A percentile compares a stretch with the other conserved stretches of the same genome.
phyloP scores from a whole-genome alignment of 116 monocot species.

The Trichopus zeylanicus region DNA sequence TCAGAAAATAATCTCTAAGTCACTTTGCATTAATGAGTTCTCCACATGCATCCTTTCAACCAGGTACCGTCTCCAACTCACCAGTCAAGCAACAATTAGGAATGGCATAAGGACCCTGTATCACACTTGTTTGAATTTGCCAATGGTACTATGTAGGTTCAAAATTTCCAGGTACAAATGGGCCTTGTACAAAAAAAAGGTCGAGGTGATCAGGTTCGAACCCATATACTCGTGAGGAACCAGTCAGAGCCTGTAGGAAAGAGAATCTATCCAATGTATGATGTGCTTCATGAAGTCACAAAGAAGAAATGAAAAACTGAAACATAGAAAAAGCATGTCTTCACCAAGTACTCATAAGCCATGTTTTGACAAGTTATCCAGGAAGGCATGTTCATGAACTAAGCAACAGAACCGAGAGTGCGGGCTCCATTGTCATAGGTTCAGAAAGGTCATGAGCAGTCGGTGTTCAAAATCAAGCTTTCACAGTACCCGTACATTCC shows the following conservation, averaged over 20 bases:
- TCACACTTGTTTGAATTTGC: neutral
- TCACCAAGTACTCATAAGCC: neutral
- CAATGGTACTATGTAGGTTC: neutral
- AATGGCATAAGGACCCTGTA: neutral
- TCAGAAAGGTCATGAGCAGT: neutral
- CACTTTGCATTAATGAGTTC: neutral
- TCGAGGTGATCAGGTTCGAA: slow-evolving; percentile 1
- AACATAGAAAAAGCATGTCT: neutral
- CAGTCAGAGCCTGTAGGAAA: slow-evolving; percentile 2
- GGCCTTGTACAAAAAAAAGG: neutral
- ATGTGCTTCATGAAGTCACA: neutral
- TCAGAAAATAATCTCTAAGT: neutral
- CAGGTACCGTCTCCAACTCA: neutral
- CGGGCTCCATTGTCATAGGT: neutral
- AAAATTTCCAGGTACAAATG: neutral
- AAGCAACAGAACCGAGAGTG: neutral
- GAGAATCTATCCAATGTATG: neutral
- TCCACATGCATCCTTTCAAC: neutral
- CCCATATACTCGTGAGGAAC: neutral
- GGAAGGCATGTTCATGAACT: neutral
- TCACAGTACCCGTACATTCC: neutral
- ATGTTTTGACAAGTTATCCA: neutral
- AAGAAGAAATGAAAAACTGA: neutral
- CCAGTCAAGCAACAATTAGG: neutral
- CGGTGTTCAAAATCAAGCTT: neutral